Conservation (phyloP, 2,329 filamentous ascomycete genomes). For the Microsporum audouinii region DNA sequence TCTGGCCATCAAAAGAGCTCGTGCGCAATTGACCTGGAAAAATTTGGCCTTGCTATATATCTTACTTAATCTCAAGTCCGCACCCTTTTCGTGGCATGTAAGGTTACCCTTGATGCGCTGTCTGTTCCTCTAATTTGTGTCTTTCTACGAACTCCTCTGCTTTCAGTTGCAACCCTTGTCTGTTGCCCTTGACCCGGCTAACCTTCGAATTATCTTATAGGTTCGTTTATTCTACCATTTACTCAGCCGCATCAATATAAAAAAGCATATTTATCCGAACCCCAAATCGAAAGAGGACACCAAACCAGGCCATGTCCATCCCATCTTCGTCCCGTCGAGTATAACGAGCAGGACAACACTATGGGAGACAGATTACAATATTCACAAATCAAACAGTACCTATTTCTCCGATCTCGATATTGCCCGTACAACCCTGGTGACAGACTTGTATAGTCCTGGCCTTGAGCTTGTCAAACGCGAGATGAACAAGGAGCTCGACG, state of each 20-base stretch:
- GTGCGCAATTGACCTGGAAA: slow-evolving; percentile 21
- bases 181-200: slow-evolving; percentile 25
- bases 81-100: slow-evolving; percentile 69
- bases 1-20: slow-evolving; percentile 7
- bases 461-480: slow-evolving; percentile 41
- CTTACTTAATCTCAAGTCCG: slow-evolving; percentile 58
- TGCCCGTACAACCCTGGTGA: slow-evolving; percentile 68
- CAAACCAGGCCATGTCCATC: slow-evolving; percentile 36
- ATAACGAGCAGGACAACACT: slow-evolving; percentile 55
- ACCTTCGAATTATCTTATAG: slow-evolving; percentile 26
- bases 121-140: not conserved
- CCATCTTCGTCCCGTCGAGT: slow-evolving; percentile 62
- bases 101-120: slow-evolving; percentile 18
- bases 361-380: slow-evolving; percentile 75
- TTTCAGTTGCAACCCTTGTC: slow-evolving; percentile 7
- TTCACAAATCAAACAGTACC: slow-evolving; percentile 73
- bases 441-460: slow-evolving; percentile 52
- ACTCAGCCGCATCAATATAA: slow-evolving; percentile 43
- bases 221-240: slow-evolving; percentile 49
- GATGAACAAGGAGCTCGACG: slow-evolving; percentile 41
- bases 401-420: slow-evolving; percentile 83
- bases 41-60: slow-evolving; percentile 41
- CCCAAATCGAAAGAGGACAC: slow-evolving; percentile 34
- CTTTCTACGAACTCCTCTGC: not conserved
- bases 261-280: slow-evolving; percentile 31